Percentiles rank a stretch among this genome's conserved stretches.
These are phyloP conservation scores for Colletotrichum sp. DNA, from an alignment of 2,329 filamentous ascomycete genomes.

Conservation along the genomic window DNA sequence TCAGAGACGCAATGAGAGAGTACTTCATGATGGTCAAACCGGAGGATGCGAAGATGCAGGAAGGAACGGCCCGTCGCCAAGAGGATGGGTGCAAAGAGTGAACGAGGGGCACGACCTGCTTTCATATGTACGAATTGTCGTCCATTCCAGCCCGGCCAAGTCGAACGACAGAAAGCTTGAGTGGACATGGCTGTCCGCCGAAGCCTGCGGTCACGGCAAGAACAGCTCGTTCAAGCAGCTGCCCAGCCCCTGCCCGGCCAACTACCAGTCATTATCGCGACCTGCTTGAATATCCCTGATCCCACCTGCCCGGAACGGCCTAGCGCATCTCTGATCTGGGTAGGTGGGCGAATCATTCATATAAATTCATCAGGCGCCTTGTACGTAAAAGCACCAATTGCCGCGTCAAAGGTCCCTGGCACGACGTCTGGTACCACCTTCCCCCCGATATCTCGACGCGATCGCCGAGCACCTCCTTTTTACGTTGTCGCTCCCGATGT, in stretches of 20 bases:
- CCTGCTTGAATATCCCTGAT: background rate
- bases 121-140: background rate
- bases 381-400: background rate
- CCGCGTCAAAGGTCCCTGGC: background rate
- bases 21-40: slow-evolving; percentile 5
- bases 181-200: background rate
- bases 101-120: background rate
- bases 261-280: background rate
- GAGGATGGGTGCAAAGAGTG: background rate
- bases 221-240: background rate
- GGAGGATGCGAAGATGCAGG: background rate
- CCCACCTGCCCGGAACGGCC: background rate
- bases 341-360: background rate
- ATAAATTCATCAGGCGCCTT: background rate
- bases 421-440: background rate
- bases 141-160: background rate
- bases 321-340: background rate
- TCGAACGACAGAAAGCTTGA: background rate
- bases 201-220: background rate
- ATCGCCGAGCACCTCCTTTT: background rate
- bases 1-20: slow-evolving; percentile 11
- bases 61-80: background rate
- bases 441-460: background rate
- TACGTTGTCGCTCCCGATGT: background rate
- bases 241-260: background rate